These are phyloP conservation scores for Entomortierella beljakovae DNA, from an alignment of 192 early-diverging fungal species.

Conservation along the genomic window DNA sequence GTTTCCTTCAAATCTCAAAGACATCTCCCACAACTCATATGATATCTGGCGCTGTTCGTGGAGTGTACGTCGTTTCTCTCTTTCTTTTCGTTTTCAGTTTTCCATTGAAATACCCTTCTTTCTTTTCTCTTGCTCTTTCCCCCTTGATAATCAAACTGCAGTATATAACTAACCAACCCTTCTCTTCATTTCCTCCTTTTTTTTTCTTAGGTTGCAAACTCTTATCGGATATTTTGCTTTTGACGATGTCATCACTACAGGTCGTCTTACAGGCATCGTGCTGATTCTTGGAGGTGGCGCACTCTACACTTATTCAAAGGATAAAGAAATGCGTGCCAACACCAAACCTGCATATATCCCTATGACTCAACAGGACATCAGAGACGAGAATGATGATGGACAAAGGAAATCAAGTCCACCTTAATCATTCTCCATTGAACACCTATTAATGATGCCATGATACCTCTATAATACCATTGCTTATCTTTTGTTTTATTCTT, in stretches of 20 bases:
- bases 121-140: background rate
- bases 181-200: background rate
- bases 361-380: constrained; percentile 44
- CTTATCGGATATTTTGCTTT: constrained; percentile 51
- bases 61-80: constrained; percentile 64
- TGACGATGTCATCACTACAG: constrained; percentile 47
- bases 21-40: constrained; percentile 72
- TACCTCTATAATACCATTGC: too few species aligned
- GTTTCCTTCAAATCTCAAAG: constrained; percentile 73
- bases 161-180: background rate
- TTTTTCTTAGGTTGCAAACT: constrained; percentile 48
- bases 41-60: constrained; percentile 70
- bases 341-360: constrained; percentile 48
- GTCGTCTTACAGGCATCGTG: constrained; percentile 55
- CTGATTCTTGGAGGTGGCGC: constrained; percentile 54
- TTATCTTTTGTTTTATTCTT: too few species aligned
- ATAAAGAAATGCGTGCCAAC: constrained; percentile 46
- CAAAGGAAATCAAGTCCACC: background rate
- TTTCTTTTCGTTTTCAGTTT: background rate
- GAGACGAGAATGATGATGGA: constrained; percentile 5
- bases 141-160: background rate
- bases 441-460: too few species aligned
- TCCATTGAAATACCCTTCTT: background rate
- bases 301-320: constrained; percentile 56
- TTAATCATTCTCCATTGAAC: too few species aligned